A percentile compares a stretch with the other conserved stretches of the same genome.
phyloP scores from a whole-genome alignment of 2,329 filamentous ascomycete genomes.

The Hypoxylon sp. region DNA sequence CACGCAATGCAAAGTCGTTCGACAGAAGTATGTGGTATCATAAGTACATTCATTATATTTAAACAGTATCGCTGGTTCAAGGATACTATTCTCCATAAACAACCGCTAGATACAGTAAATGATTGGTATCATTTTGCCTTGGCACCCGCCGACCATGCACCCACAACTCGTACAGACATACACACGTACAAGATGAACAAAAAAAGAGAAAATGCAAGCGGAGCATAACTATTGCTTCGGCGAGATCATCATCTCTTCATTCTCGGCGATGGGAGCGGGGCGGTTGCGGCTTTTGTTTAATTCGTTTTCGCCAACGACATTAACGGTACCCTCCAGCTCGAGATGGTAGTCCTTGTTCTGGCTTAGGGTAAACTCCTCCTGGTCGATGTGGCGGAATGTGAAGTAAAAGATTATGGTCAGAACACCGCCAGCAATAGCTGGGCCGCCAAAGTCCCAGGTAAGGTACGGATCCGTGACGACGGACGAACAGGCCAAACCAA shows the following conservation, averaged over 20 bases:
- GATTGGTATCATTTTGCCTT: constrained; percentile 12
- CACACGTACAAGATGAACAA: constrained; percentile 16
- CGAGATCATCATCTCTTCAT: constrained; percentile 57
- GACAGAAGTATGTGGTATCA: constrained; percentile 19
- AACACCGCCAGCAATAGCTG: constrained; percentile 63
- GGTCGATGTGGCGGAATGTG: constrained; percentile 63
- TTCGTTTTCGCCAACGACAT: constrained; percentile 61
- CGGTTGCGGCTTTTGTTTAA: constrained; percentile 54
- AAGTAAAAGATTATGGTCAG: constrained; percentile 63
- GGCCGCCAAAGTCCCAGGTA: constrained; percentile 65
- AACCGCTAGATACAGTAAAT: constrained; percentile 2
- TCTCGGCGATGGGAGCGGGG: constrained; percentile 53
- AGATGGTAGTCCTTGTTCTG: constrained; percentile 57
- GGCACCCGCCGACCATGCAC: constrained; percentile 18
- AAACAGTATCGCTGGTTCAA: constrained; percentile 7
- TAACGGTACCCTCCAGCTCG: constrained; percentile 57
- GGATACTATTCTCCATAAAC: not conserved
- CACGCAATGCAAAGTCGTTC: not conserved
- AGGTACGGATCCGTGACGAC: constrained; percentile 65
- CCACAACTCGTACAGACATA: constrained; percentile 28
- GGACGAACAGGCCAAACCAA: constrained; percentile 62
- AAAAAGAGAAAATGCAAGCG: not conserved
- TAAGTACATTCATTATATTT: constrained; percentile 22
- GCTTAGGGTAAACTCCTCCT: constrained; percentile 62
- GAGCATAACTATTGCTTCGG: constrained; percentile 51